phyloP scores from a whole-genome alignment of 805 yeast genomes.

The Dipodascus albidus region DNA sequence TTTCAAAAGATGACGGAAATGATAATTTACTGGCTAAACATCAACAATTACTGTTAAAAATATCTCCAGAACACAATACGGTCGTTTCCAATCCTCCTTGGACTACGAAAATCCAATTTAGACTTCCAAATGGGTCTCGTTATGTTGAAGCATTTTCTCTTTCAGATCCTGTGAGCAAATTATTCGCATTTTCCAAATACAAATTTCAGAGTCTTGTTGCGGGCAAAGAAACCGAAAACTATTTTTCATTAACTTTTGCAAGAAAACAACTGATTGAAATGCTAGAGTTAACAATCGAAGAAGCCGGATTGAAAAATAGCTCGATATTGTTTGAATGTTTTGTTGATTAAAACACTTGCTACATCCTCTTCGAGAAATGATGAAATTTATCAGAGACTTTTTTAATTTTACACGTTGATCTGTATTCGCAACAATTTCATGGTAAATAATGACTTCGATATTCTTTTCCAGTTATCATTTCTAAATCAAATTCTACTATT shows the following conservation, averaged over 20 bases:
- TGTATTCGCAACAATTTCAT: no score
- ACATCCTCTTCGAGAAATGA: background rate
- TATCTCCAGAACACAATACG: background rate
- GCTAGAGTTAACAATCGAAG: slow-evolving; percentile 48
- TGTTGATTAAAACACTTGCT: slow-evolving; percentile 18
- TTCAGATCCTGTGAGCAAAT: slow-evolving; percentile 42
- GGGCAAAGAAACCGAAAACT: slow-evolving; percentile 4
- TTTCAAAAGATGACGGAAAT: slow-evolving; percentile 36
- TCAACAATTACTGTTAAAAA: background rate
- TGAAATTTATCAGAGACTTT: no score
- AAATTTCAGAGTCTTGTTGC: slow-evolving; percentile 35
- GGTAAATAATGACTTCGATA: no score
- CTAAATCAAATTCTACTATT: no score
- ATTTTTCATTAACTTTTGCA: slow-evolving; percentile 46
- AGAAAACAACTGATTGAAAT: slow-evolving; percentile 35
- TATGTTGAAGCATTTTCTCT: slow-evolving; percentile 56
- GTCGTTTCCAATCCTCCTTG: slow-evolving; percentile 33
- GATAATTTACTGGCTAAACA: slow-evolving; percentile 50
- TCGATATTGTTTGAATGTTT: slow-evolving; percentile 56
- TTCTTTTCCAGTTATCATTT: no score
- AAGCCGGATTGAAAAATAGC: slow-evolving; percentile 74
- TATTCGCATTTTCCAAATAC: slow-evolving; percentile 52
- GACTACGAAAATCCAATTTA: slow-evolving; percentile 71
- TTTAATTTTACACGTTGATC: no score
- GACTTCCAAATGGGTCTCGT: slow-evolving; percentile 77